Base-by-base conservation (phyloP, 352 stramenopile species). In the Globisporangium paroecandrum region DNA sequence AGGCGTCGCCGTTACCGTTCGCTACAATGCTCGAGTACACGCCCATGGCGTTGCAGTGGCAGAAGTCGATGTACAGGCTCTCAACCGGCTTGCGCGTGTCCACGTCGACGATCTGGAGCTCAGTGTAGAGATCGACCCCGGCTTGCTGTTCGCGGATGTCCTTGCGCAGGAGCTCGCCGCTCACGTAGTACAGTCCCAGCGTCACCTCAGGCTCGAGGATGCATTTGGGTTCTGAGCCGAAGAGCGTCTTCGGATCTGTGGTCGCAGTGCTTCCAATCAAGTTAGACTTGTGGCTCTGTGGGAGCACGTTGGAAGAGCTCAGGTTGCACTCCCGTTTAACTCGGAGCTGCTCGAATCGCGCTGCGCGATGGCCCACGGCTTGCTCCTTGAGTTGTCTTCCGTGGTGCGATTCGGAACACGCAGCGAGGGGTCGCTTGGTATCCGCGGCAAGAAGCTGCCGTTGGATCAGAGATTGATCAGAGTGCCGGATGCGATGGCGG, bases 51-150 rank as follows among this genome's bases (percentile, higher is more conserved):
- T 70, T 66, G 58, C 65, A 66, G 58, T 70, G 58, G 58, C 58
- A 70, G 38, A 70, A 65, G 58, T 70, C 51, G 5, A 66, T 51
- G 65, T 62, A 70, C 8, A 70, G 22, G 7, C 62, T 62, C 51
- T 53, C 13, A 1, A 70, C 58, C 0, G 65, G 65, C 25, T 56
- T n/a, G 38, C 65, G 66, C 13, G 65, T 70, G 57, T 65, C 62
- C 18, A 66, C 47, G 51, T 70, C 65, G 34, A 70, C 62, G 51
- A 70, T 36, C 38, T 70, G 65, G 36, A 70, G 59, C 34, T 70
- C 65, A 0, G 51, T 49, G 47, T 62, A 62, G 12, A 66, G 57
- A 12, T 65, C 58, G 9, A 70, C 15, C 1, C 58, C 65, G 1
- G 36, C 10, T 56, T 70, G 58, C 3, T 34, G 24, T 29, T 70